Base-by-base conservation (phyloP, 345 rosid genomes). In the Salix exigua region DNA sequence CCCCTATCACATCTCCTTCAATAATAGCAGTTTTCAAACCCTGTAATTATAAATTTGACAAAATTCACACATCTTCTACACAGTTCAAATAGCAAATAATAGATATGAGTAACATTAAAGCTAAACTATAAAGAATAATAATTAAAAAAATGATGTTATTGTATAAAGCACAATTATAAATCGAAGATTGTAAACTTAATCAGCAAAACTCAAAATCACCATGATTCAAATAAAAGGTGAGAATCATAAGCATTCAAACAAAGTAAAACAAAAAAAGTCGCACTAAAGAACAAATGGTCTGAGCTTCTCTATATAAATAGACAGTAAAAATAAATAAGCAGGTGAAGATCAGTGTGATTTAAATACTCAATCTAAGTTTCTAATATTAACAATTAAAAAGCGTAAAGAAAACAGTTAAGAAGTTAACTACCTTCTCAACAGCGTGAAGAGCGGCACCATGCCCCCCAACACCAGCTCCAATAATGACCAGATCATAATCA, bases 361-460 rank as follows among this genome's bases (percentile, higher is more conserved):
- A 6, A 26, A 53, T 21, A 53, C n/a, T 53, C 7, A 53, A 21
- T n/a, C 25, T 8, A 7, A 7, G 61, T 5, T 21, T 53, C 61
- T 21, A 23, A 1, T 25, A 2, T 7, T 44, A 66, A 44, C 55
- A 12, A 9, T 31, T 16, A 5, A 0, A 35, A 50, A 19, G 58
- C 48, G 60, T 21, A 21, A 53, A 7, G 23, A 21, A 21, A 7
- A 51, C 58, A 19, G 61, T 53, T 53, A 19, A 53, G 23, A 21
- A 21, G 61, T 7, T 21, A n/a, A 53, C 61, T 53, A 91, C 98
- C 95, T 92, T 96, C 83, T 92, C 99, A 25, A 94, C 97, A 68
- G 99, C 97, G 70, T 96, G 98, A 51, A 96, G 89, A 2, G 97
- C 99, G 72, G 99, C 97, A 44, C 99, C 98, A 61, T 93, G 99